These are phyloP conservation scores for Fusarium nelsonii DNA, from an alignment of 2,329 filamentous ascomycete genomes.

Conservation along the genomic window DNA sequence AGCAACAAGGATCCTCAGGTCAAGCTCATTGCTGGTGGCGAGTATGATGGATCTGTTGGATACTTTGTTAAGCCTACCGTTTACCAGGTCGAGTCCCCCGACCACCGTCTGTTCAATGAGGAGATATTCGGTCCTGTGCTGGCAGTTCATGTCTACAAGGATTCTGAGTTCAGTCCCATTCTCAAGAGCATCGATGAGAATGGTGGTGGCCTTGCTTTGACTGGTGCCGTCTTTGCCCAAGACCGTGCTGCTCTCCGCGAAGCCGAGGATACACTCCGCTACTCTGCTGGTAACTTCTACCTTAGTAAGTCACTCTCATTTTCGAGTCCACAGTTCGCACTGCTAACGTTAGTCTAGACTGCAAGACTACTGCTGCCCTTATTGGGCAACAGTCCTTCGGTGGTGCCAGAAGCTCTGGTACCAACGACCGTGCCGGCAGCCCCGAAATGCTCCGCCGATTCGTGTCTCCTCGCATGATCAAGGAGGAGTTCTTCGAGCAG, in stretches of 20 bases:
- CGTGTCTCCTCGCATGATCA: conserved; percentile 64
- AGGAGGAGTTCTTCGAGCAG: conserved; percentile 59
- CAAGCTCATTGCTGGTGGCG: conserved; percentile 79
- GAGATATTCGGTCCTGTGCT: conserved; percentile 88
- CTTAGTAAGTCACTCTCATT: conserved; percentile 52
- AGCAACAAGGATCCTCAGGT: conserved; percentile 81
- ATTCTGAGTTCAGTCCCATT: conserved; percentile 60
- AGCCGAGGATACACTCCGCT: conserved; percentile 64
- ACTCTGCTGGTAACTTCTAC: conserved; percentile 69
- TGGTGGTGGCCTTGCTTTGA: conserved; percentile 60
- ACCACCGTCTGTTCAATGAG: conserved; percentile 78
- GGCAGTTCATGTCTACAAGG: conserved; percentile 81
- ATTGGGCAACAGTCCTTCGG: conserved; percentile 70
- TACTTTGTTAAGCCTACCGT: conserved; percentile 88
- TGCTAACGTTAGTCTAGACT: conserved; percentile 50
- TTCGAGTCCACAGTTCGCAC: rapidly evolving
- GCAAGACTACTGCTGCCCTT: conserved; percentile 68
- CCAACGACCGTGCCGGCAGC: conserved; percentile 69
- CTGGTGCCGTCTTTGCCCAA: conserved; percentile 63
- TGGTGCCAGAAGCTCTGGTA: conserved; percentile 64
- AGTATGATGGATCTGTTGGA: conserved; percentile 80
- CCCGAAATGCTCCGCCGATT: conserved; percentile 63
- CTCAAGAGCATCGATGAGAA: conserved; percentile 56
- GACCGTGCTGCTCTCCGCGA: conserved; percentile 62
- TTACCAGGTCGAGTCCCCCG: conserved; percentile 78